Conservation (phyloP, 345 rosid genomes). For the Euphorbia pulcherrima region DNA sequence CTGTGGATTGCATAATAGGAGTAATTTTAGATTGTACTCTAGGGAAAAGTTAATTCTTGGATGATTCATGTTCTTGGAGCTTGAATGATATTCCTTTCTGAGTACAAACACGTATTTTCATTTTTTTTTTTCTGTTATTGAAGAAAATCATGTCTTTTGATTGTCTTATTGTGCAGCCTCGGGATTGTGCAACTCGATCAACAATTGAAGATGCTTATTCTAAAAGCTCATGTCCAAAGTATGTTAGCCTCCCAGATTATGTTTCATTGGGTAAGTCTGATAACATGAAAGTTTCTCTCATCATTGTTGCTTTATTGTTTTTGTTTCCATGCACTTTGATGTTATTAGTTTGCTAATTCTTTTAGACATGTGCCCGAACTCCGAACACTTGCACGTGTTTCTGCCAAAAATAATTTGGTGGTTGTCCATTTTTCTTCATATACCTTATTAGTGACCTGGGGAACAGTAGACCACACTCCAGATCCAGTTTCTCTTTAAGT, state of each 20-base stretch:
- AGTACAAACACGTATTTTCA: not conserved
- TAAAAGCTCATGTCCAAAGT: constrained; percentile 67
- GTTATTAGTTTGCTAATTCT: not conserved
- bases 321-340: not conserved
- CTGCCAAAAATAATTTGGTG: too few species aligned
- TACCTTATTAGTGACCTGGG: too few species aligned
- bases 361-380: not conserved
- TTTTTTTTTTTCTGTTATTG: not conserved
- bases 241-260: constrained; percentile 68
- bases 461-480: too few species aligned
- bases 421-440: not conserved
- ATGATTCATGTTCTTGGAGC: constrained; percentile 2
- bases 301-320: not conserved
- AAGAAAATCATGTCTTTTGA: constrained; percentile 24
- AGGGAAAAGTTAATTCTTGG: not conserved
- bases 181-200: constrained; percentile 48
- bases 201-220: constrained; percentile 23
- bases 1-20: not conserved
- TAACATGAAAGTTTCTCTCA: not conserved
- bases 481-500: too few species aligned
- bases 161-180: constrained; percentile 46
- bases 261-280: constrained; percentile 50
- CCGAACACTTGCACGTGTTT: too few species aligned
- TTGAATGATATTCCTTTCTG: not conserved
- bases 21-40: not conserved